phyloP scores from a whole-genome alignment of 2,329 filamentous ascomycete species.

The Paraconiothyrium brasiliense region DNA sequence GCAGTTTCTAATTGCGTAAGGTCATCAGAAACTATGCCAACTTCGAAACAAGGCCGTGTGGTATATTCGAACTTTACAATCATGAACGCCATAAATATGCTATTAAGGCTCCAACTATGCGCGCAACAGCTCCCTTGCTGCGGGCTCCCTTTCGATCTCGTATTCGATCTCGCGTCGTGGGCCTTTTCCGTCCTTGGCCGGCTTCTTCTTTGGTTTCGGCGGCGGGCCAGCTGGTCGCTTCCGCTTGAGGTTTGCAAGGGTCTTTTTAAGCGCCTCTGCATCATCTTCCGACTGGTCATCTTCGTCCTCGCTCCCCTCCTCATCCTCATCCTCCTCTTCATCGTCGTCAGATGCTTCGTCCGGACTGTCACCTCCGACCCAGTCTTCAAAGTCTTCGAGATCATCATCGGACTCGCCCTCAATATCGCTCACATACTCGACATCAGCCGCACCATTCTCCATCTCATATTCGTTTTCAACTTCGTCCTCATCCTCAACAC shows the following conservation, averaged over 20 bases:
- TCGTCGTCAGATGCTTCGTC: slow-evolving; percentile 65
- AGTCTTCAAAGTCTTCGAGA: slow-evolving; percentile 80
- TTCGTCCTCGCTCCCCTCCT: slow-evolving; percentile 61
- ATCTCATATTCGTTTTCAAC: slow-evolving; percentile 71
- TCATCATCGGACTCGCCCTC: slow-evolving; percentile 79
- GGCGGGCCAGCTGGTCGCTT: slow-evolving; percentile 63
- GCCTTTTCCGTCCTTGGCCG: slow-evolving; percentile 57
- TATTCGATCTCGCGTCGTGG: slow-evolving; percentile 79
- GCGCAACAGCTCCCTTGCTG: slow-evolving; percentile 46
- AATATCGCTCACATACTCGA: slow-evolving; percentile 93
- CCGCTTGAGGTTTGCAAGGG: slow-evolving; percentile 63
- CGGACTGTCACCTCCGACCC: slow-evolving; percentile 78
- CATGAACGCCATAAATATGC: slow-evolving; percentile 1
- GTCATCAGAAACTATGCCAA: not conserved
- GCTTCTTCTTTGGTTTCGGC: slow-evolving; percentile 68
- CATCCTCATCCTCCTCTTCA: slow-evolving; percentile 64
- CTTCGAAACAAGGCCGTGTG: not conserved
- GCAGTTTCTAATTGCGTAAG: not conserved
- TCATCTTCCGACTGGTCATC: slow-evolving; percentile 65
- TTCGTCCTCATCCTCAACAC: slow-evolving; percentile 79
- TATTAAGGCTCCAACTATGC: slow-evolving; percentile 26
- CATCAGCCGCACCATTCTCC: slow-evolving; percentile 74
- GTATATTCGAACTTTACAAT: not conserved
- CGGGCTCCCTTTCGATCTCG: slow-evolving; percentile 72
- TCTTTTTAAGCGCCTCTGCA: slow-evolving; percentile 65